Base-by-base conservation (phyloP, 2,329 filamentous ascomycete species). In the Teratosphaeria zuluensis region DNA sequence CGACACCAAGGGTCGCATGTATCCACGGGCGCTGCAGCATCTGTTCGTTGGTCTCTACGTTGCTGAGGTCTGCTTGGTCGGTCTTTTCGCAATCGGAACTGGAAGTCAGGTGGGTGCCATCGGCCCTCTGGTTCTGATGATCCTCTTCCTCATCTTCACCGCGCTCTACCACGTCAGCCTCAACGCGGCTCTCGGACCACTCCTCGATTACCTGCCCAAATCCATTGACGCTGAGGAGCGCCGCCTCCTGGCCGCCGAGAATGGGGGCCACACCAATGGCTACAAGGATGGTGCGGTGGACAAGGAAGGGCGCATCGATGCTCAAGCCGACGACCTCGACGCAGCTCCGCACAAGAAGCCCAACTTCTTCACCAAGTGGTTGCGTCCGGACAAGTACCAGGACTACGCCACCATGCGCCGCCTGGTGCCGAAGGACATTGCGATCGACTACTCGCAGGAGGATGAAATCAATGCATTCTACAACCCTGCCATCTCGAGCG, bases 1-100 rank as follows among this genome's bases (percentile, higher is more conserved):
- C 68, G 91, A 96, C 54, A 95, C 89, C 42, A 90, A 95, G 69
- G 92, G 92, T 16, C 82, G 92, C 14, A 86, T 90, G 65, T 96
- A 96, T 70, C 87, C 90, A 0, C 87, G 87, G n/a, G 92, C 89
- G 1, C 78, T 97, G 56, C 87, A 95, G 71, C 92, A 96, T 59
- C 83, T 95, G 54, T 84, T 92, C 31, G 85, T 87, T 0, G 92
- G 92, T 24, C 78, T 95, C 55, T 96, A 97, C 71, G 80, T 96
- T 38, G 84, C 87, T 1, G 85, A 94, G 63, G 75, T 61, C 28
- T 94, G 90, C 72, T 79, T 96, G 69, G 87, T 96, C 64, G 92
- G 91, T 55, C 80, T 96, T 2, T 92, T 96, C 66, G 87, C 82
- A 56, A 84, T 92, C 55, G 71, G 74, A 33, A 84, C 83, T 6